phyloP scores from a whole-genome alignment of 768 basidiomycete genomes.

The Tremella fuciformis region DNA sequence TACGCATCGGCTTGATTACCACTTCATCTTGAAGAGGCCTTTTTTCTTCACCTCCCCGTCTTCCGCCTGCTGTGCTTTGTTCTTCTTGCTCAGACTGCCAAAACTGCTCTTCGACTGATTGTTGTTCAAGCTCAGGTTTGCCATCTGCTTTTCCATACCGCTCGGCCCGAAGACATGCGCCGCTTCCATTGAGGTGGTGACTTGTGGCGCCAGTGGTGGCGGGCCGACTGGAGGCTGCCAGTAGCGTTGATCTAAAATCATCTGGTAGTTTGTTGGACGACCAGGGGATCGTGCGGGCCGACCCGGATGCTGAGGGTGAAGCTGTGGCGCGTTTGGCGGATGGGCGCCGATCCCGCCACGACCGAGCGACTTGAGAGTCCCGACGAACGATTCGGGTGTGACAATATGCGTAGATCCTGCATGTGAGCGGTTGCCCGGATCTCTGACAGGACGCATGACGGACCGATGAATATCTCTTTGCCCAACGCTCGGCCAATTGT shows the following conservation, averaged over 20 bases:
- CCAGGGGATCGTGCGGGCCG: constrained; percentile 32
- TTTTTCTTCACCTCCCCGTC: constrained; percentile 24
- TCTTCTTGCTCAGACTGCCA: constrained; percentile 16
- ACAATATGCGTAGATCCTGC: constrained; percentile 83
- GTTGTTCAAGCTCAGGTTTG: constrained; percentile 7
- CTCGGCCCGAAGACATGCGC: constrained; percentile 10
- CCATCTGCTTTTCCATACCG: background rate
- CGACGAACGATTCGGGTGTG: constrained; percentile 78
- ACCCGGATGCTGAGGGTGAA: constrained; percentile 44
- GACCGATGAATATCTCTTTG: constrained; percentile 91
- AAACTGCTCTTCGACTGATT: constrained; percentile 17
- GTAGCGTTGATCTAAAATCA: constrained; percentile 48
- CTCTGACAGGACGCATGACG: constrained; percentile 18
- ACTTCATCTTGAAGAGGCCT: constrained; percentile 33
- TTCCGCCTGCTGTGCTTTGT: constrained; percentile 13
- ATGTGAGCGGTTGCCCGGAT: background rate
- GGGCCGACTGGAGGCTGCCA: constrained; percentile 52
- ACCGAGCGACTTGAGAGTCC: constrained; percentile 82
- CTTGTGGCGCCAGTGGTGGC: constrained; percentile 36
- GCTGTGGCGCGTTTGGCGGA: constrained; percentile 47
- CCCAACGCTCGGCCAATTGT: constrained; percentile 68
- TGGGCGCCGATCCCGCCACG: constrained; percentile 73
- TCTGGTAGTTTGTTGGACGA: constrained; percentile 37
- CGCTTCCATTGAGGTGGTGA: constrained; percentile 20
- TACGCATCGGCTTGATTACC: constrained; percentile 12